Base-by-base conservation (phyloP, 1,284 basidiomycete genomes). In the Ceratobasidium sp. region DNA sequence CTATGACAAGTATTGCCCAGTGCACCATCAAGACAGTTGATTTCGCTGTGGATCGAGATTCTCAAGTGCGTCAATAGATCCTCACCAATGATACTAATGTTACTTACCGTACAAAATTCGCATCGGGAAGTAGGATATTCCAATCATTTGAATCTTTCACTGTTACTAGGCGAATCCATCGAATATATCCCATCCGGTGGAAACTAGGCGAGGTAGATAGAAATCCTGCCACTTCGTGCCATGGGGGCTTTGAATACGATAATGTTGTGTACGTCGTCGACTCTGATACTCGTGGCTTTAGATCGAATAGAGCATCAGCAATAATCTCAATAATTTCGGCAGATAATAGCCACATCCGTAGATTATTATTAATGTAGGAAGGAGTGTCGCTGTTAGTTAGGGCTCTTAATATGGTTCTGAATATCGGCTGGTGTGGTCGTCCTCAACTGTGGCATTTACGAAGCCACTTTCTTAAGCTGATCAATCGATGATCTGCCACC, bases 21-120 rank as follows among this genome's bases (percentile, higher is more conserved):
- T 51, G 36, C 11, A 41, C 36, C 36, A 41, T 41, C 36, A 41
- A 41, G 36, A 11, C 36, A 51, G 50, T 51, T 19, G 17, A 51
- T 51, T 51, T 51, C 50, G 4, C 50, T 51, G 50, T 17, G 27
- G 51, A 56, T 67, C n/a, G n/a, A 19, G 19, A 51, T 51, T 7
- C 6, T 4, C 6, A 51, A 51, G 24, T 6, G 24, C 15, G 50
- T 51, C 50, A 51, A 17, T 24, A 6, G 19, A 4, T 51, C 3
- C 19, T 19, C 50, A 51, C 15, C 24, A 51, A 51, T 51, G 4
- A 51, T n/a, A 4, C 5, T 6, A 24, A 24, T n/a, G n/a, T 4
- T 24, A 24, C 24, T 51, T 51, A 24, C 24, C 15, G 50, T 51
- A 51, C 50, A 24, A 51, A 51, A 17, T 17, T 4, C 19, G 19